Evolutionary conservation across 768 basidiomycete species (phyloP).

Genomic region (Calocera viscosa): DNA sequence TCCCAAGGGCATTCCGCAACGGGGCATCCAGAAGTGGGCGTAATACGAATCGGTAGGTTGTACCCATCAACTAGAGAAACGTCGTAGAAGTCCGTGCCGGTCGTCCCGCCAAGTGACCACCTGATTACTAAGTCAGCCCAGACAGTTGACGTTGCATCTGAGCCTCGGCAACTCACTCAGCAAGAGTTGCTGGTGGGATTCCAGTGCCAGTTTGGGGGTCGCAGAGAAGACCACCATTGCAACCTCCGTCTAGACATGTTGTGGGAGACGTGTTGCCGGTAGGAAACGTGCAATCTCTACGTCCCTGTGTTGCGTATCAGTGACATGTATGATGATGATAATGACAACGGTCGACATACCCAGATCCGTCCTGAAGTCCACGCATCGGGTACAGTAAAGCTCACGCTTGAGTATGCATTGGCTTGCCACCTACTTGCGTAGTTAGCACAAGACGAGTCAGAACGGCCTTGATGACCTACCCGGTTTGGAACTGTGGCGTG

Average conservation of each 20-base stretch:
- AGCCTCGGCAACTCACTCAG: constrained; percentile 47
- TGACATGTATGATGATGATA: not conserved
- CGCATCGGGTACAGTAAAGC: not conserved
- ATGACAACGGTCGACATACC: not conserved
- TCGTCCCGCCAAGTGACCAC: not conserved
- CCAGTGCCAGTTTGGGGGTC: constrained; percentile 43
- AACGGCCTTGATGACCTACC: too few species aligned
- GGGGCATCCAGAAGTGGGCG: constrained; percentile 14
- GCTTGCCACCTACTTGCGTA: not conserved
- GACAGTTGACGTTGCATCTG: not conserved
- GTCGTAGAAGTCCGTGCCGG: not conserved
- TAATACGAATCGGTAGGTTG: constrained; percentile 42
- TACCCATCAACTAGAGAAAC: constrained; percentile 56
- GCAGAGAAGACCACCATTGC: constrained; percentile 44
- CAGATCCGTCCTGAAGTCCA: not conserved
- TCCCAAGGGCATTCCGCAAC: constrained; percentile 51
- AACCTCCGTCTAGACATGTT: constrained; percentile 12
- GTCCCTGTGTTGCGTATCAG: not conserved
- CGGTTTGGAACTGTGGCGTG: not conserved
- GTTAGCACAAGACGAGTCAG: not conserved
- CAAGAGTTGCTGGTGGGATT: constrained; percentile 56
- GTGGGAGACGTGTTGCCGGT: not conserved
- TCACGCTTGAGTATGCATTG: not conserved
- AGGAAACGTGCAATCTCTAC: not conserved
- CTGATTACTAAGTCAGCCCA: not conserved